A percentile compares a stretch with the other conserved stretches of the same genome.
Evolutionary conservation across 345 rosid genomes (phyloP).

Genomic region (Pugionium dolabratum): DNA sequence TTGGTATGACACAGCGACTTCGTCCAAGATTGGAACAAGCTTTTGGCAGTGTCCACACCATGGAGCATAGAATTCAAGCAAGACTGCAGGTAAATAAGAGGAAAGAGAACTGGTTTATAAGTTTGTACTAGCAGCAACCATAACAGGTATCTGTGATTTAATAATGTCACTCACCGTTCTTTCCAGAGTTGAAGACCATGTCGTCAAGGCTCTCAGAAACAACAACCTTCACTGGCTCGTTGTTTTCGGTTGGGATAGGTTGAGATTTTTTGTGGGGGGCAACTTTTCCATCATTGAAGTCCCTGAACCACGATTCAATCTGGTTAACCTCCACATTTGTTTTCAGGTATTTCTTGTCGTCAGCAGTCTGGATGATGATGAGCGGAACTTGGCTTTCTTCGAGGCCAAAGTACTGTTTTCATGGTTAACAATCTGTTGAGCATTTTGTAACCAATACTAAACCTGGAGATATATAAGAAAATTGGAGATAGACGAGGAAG

Average conservation of each 20-base stretch:
- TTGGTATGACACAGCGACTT: slow-evolving; percentile 74
- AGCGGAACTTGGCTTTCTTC: slow-evolving; percentile 87
- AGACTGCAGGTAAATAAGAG: slow-evolving; percentile 53
- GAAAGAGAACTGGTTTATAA: neutral
- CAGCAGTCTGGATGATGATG: slow-evolving; percentile 63
- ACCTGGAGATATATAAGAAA: neutral
- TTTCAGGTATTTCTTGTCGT: slow-evolving; percentile 86
- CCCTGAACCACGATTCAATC: slow-evolving; percentile 83
- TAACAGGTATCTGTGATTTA: neutral
- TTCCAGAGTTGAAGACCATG: slow-evolving; percentile 71
- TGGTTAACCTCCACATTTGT: slow-evolving; percentile 66
- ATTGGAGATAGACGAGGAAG: slow-evolving; percentile 9
- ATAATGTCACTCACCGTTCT: slow-evolving; percentile 59
- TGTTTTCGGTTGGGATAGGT: slow-evolving; percentile 76
- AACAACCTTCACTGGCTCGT: slow-evolving; percentile 86
- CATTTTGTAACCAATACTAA: slow-evolving; percentile 7
- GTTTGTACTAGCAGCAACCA: neutral
- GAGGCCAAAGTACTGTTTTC: slow-evolving; percentile 87
- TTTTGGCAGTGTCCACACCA: slow-evolving; percentile 99
- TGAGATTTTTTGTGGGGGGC: slow-evolving; percentile 68
- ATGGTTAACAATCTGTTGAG: slow-evolving; percentile 18
- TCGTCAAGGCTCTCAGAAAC: slow-evolving; percentile 83
- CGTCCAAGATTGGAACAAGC: slow-evolving; percentile 91
- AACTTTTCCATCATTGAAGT: slow-evolving; percentile 83
- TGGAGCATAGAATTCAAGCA: slow-evolving; percentile 93